Base-by-base conservation (phyloP, 352 stramenopile genomes). In the Pythium folliculosum region DNA sequence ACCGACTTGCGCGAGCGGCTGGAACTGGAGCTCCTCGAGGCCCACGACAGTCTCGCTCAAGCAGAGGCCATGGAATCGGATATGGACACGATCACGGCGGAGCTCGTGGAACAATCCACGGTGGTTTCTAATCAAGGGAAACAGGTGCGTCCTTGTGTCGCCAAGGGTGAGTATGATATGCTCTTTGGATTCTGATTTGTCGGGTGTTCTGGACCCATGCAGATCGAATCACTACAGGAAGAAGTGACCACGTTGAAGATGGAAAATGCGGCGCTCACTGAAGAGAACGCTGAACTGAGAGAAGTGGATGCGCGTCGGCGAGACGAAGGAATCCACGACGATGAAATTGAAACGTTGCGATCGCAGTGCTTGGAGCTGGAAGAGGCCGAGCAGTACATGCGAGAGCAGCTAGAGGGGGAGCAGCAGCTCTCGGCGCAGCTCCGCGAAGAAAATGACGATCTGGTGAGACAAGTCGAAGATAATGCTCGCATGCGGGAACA, bases 21-120 rank as follows among this genome's bases (percentile, higher is more conserved):
- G 37, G 87, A 95, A 70, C 60, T 75, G 0, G 81, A 95, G 35
- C 47, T 81, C 2, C 65, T 88, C 23, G 80, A 89, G 51, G 69
- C 86, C 2, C 80, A 84, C 23, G 82, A 88, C 25, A 83, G 63
- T 53, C 55, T 90, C 32, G 82, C 81, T 3, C 83, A 90, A 35
- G 77, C 80, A 38, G 82, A 92, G 30, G 81, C 82, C 14, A 90
- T 95, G 80, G 84, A 95, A 60, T 64, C 64, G 2, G 87, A 93
- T 52, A 84, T 95, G 62, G 80, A 71, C 0, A 83, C 92, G 40
- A 91, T 94, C 82, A 82, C 78, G 7, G 85, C 94, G 44, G 84
- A 95, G 60, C 54, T 94, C 55, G 91, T 92, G 47, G 78, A 69
- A 14, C 92, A 93, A 53, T 80, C 82, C 21, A 81, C 92, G 55